Evolutionary conservation across 495 filamentous ascomycete species (phyloP), one percentile per base, ranked within the genome.

Genomic region (Patellaria atrata): DNA sequence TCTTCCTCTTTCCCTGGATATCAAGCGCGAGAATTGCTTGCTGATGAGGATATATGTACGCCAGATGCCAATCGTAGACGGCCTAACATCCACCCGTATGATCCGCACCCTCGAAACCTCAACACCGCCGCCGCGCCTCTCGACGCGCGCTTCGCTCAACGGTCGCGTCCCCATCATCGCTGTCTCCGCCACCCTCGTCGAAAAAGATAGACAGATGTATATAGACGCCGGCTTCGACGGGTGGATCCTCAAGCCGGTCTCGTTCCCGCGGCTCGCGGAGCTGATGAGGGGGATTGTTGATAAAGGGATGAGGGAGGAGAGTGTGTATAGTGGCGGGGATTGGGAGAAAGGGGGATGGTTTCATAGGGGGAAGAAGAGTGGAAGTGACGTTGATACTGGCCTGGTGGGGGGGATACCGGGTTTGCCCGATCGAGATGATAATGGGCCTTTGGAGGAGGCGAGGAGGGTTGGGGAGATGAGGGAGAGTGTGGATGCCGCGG

Each of bases 51-150:
- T n/a, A 10, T 12, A 10, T 28, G 12, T 24, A 13, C 25, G 6
- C 7, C 43, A 87, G 77, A 94, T 94, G 86, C 86, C 86, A 9
- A 91, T 94, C 32, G 79, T 86, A 30, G 84, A 93, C 46, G 86
- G 86, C 23, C 68, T 84, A 21, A 69, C 65, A n/a, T 77, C 83
- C 4, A 82, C 85, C 1, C 75, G 78, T 51, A 73, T 79, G 64
- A 92, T 94, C 38, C 73, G 86, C 13, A 65, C 71, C 2, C 70
- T 70, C 38, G 86, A 94, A 30, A 61, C 59, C 23, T 42, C 52
- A 1, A 41, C 51, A 27, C 33, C 48, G 6, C 19, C 43, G 2
- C 51, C 58, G 3, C 30, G 43, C 2, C 58, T 73, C 13, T 74
- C 75, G 3, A 22, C 44, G 1, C 54, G 67, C 5, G 64, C 67